Percentiles rank a stretch among this genome's conserved stretches.
Conservation (phyloP, 768 basidiomycete species). For the Amanita inopinata region DNA sequence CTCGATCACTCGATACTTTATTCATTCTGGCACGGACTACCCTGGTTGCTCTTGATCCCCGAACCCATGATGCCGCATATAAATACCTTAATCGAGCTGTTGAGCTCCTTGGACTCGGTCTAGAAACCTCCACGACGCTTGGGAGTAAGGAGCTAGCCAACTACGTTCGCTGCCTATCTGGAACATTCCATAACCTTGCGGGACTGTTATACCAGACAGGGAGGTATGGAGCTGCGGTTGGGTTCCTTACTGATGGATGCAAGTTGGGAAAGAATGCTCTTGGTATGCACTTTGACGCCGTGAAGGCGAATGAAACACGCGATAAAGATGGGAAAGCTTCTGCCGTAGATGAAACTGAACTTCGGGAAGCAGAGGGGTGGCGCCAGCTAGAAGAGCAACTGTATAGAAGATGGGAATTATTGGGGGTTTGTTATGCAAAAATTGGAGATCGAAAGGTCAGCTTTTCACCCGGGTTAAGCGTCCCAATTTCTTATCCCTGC, state of each 20-base stretch:
- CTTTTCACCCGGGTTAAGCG: conserved; percentile 8
- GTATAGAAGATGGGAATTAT: conserved; percentile 68
- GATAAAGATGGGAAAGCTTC: conserved; percentile 1
- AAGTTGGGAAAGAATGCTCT: conserved; percentile 36
- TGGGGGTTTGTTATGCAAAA: conserved; percentile 72
- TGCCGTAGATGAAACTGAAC: conserved; percentile 17
- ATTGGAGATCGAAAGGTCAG: conserved; percentile 67
- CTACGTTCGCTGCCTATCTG: conserved; percentile 59
- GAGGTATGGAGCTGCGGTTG: conserved; percentile 51
- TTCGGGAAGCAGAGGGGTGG: conserved; percentile 35
- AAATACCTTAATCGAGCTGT: conserved; percentile 37
- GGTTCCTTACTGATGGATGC: conserved; percentile 59
- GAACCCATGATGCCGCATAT: conserved; percentile 37
- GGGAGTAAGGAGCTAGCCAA: conserved; percentile 33
- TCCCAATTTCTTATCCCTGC: not conserved
- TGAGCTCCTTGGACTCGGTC: conserved; percentile 20
- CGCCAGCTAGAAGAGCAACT: conserved; percentile 53
- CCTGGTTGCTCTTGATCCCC: conserved; percentile 29
- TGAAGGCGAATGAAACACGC: conserved; percentile 1
- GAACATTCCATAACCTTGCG: conserved; percentile 60
- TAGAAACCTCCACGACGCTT: conserved; percentile 10
- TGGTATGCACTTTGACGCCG: conserved; percentile 20
- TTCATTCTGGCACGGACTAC: conserved; percentile 42
- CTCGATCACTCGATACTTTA: conserved; percentile 40
- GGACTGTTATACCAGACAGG: conserved; percentile 61